These are phyloP conservation scores for Alloteropsis angusta DNA, from an alignment of 202 grass and related monocot genomes.

Conservation along the genomic window DNA sequence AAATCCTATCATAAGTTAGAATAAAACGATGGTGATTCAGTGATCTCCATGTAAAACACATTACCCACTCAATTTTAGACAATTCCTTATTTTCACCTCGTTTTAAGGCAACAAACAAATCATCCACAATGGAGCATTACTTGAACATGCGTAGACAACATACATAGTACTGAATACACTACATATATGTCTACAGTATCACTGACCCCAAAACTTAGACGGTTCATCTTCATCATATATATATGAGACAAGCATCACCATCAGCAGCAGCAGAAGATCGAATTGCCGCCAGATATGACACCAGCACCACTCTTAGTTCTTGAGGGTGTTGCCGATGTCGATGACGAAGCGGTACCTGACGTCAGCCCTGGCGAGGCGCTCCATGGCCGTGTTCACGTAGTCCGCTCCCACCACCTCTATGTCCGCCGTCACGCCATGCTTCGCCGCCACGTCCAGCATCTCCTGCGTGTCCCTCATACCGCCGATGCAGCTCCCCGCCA, in stretches of 20 bases:
- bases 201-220: not conserved
- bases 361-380: conserved; percentile 46
- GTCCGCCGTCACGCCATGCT: conserved; percentile 62
- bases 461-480: conserved; percentile 73
- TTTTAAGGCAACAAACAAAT: too few relatives aligned
- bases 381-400: conserved; percentile 57
- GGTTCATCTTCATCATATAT: not conserved
- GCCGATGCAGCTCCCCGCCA: conserved; percentile 57
- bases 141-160: not conserved
- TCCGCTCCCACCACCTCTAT: conserved; percentile 54
- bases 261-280: too few relatives aligned
- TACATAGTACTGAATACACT: not conserved
- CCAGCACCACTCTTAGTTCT: too few relatives aligned
- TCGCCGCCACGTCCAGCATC: conserved; percentile 66
- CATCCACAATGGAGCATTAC: not conserved
- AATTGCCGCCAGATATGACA: too few relatives aligned
- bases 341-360: conserved; percentile 75
- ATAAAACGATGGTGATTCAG: too few relatives aligned
- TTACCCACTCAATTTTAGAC: too few relatives aligned
- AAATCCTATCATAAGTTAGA: too few relatives aligned
- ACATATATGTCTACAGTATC: not conserved
- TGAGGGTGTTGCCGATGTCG: conserved; percentile 66
- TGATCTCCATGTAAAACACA: too few relatives aligned
- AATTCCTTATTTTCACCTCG: too few relatives aligned
- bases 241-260: not conserved